phyloP scores from a whole-genome alignment of 805 yeast species.

The Metschnikowia santaceciliae region DNA sequence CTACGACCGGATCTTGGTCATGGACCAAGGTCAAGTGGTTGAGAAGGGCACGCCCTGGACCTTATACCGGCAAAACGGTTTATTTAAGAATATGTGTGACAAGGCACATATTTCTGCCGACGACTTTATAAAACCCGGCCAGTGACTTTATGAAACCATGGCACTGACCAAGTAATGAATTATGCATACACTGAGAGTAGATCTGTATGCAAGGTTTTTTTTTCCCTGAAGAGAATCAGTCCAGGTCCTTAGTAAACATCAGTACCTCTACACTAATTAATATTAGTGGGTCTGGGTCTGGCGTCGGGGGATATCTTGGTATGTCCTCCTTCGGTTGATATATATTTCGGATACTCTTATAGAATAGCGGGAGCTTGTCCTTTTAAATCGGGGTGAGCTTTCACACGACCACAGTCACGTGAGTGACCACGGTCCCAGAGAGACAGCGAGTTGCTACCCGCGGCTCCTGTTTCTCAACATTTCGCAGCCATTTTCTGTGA shows the following conservation, averaged over 20 bases:
- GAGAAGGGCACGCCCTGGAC: conserved; percentile 35
- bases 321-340: no score
- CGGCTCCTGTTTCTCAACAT: no score
- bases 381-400: no score
- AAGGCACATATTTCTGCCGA: conserved; percentile 30
- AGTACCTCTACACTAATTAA: no score
- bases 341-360: no score
- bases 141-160: not conserved
- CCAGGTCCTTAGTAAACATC: no score
- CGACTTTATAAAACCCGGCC: conserved; percentile 20
- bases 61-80: conserved; percentile 24
- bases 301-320: no score
- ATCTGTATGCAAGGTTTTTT: not conserved
- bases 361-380: no score
- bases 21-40: conserved; percentile 31
- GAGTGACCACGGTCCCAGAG: no score
- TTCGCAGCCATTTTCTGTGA: not conserved
- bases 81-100: conserved; percentile 35
- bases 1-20: conserved; percentile 33
- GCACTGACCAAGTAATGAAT: not conserved
- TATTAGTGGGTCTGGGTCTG: no score
- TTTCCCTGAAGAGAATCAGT: not conserved
- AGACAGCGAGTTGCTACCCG: no score
- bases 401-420: no score
- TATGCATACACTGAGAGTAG: not conserved